phyloP scores from a whole-genome alignment of 805 yeast species.

The Lipomyces chichibuensis region DNA sequence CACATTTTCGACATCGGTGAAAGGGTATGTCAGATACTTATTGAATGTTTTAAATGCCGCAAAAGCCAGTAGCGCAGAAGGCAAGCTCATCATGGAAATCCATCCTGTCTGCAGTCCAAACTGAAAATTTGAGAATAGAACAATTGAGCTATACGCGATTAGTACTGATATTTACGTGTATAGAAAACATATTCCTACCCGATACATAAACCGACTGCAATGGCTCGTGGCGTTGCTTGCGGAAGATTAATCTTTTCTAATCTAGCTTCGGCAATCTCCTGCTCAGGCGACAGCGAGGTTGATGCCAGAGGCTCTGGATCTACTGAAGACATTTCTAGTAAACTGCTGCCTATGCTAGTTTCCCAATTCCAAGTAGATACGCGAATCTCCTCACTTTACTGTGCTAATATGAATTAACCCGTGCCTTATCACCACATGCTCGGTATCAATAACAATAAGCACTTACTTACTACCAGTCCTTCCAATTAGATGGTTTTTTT shows the following conservation, averaged over 20 bases:
- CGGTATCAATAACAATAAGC: neutral
- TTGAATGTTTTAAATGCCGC: constrained; percentile 71
- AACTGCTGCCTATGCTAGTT: neutral
- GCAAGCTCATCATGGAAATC: constrained; percentile 99
- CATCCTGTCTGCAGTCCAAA: constrained; percentile 97
- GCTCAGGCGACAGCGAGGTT: neutral
- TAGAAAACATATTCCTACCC: constrained; percentile 49
- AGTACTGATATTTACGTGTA: neutral
- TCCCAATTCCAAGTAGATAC: neutral
- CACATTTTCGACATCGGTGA: constrained; percentile 92
- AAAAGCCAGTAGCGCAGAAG: constrained; percentile 86
- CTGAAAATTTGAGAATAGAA: constrained; percentile 87
- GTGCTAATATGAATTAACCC: neutral
- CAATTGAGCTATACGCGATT: constrained; percentile 53
- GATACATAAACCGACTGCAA: constrained; percentile 74
- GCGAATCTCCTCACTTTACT: neutral
- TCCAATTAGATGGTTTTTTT: neutral
- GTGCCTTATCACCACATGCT: neutral
- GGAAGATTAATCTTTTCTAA: constrained; percentile 42
- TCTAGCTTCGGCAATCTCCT: constrained; percentile 27
- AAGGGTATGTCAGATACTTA: constrained; percentile 44
- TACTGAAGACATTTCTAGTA: neutral
- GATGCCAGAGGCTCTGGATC: constrained; percentile 4
- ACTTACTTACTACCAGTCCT: neutral
- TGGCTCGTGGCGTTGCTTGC: constrained; percentile 67